phyloP scores from a whole-genome alignment of 1,139 yeast genomes.

The Hyphopichia burtonii region DNA sequence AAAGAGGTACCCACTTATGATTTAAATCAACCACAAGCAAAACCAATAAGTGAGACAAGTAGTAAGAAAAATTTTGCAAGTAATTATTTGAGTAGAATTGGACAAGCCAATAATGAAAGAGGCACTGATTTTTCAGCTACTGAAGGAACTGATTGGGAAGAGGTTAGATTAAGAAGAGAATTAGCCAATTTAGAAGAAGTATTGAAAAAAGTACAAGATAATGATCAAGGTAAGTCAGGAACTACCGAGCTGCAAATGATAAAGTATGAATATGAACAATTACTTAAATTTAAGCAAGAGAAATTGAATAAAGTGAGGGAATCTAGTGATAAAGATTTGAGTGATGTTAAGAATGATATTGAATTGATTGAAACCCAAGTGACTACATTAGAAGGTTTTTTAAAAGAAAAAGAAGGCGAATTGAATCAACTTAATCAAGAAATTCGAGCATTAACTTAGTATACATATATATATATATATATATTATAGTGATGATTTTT shows the following conservation, averaged over 20 bases:
- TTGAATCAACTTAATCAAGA: slow-evolving; percentile 46
- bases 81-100: slow-evolving; percentile 39
- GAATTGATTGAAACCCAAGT: slow-evolving; percentile 67
- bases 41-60: slow-evolving; percentile 35
- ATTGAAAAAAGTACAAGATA: slow-evolving; percentile 55
- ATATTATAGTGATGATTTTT: neutral
- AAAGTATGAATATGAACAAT: slow-evolving; percentile 78
- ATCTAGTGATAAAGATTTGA: slow-evolving; percentile 27
- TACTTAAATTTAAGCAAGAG: slow-evolving; percentile 68
- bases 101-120: slow-evolving; percentile 49
- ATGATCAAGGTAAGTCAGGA: slow-evolving; percentile 20
- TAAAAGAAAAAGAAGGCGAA: slow-evolving; percentile 50
- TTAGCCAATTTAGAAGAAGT: slow-evolving; percentile 68
- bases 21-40: slow-evolving; percentile 39
- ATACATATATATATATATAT: neutral
- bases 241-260: slow-evolving; percentile 21
- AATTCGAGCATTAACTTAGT: slow-evolving; percentile 25
- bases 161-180: slow-evolving; percentile 78
- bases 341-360: slow-evolving; percentile 54
- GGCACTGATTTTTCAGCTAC: slow-evolving; percentile 79
- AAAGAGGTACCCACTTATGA: slow-evolving; percentile 83
- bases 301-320: slow-evolving; percentile 14
- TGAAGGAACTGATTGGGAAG: slow-evolving; percentile 84
- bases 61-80: slow-evolving; percentile 37
- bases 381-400: slow-evolving; percentile 56